These are phyloP conservation scores for Peterozyma xylosa DNA, from an alignment of 805 yeast genomes.

Conservation along the genomic window DNA sequence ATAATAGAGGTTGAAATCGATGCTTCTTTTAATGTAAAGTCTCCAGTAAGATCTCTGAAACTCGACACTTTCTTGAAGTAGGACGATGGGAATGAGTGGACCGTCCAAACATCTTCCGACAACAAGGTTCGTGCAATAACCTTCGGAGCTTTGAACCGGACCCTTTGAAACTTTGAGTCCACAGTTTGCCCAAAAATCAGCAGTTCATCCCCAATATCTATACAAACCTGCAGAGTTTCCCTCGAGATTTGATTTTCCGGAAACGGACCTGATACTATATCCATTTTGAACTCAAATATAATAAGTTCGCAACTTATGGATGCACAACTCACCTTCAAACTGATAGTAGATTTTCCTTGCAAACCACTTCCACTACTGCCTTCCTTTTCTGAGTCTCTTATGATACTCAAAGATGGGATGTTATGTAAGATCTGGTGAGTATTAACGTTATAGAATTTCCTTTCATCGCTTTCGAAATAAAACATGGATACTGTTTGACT, in stretches of 20 bases:
- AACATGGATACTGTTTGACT: constrained; percentile 36
- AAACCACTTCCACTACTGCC: constrained; percentile 7
- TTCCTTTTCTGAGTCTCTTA: constrained; percentile 14
- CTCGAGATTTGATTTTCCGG: not conserved
- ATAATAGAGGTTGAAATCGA: constrained; percentile 21
- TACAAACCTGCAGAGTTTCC: constrained; percentile 10
- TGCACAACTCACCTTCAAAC: constrained; percentile 27
- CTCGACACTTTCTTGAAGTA: constrained; percentile 44
- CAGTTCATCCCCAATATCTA: constrained; percentile 2
- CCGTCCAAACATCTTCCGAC: constrained; percentile 49
- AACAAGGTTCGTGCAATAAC: constrained; percentile 27
- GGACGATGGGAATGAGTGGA: constrained; percentile 27
- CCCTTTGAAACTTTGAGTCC: constrained; percentile 6
- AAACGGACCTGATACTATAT: constrained; percentile 20
- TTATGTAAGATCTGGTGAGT: constrained; percentile 44
- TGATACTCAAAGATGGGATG: constrained; percentile 44
- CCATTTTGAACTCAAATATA: constrained; percentile 27
- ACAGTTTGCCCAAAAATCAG: constrained; percentile 8
- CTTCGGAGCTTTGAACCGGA: constrained; percentile 18
- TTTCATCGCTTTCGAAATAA: constrained; percentile 18
- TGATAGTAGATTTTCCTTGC: not conserved
- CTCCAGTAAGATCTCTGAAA: constrained; percentile 40
- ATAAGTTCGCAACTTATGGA: constrained; percentile 37
- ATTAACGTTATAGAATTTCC: constrained; percentile 17
- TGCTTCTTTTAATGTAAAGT: constrained; percentile 27